Base-by-base conservation (phyloP, 352 stramenopile genomes). In the Pythium periplocum region DNA sequence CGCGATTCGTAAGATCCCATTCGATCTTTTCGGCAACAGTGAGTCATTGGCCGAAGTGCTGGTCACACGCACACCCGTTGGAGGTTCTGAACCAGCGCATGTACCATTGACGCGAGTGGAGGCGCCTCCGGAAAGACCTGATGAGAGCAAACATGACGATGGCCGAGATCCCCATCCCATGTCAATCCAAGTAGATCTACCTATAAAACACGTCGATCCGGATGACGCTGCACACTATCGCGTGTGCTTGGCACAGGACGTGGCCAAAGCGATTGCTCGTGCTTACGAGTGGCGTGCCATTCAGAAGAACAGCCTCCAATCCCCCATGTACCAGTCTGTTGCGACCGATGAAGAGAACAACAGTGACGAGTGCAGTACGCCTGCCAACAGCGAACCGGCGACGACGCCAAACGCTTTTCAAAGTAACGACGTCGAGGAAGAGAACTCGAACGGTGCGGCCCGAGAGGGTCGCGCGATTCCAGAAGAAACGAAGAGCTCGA, bases 11-110 rank as follows among this genome's bases (percentile, higher is more conserved):
- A 78, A 75, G 51, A 70, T 89, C 36, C 80, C 83, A 1, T 73
- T 86, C 45, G 80, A 91, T 47, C 60, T 63, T 9, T 57, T 71
- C 40, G 76, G 77, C 36, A 93, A 90, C 38, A 69, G 74, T 51
- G 59, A 66, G 33, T 59, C 74, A 8, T 37, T 93, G 1, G 52
- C 54, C 2, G 63, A 76, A 17, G 57, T 73, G 6, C 62, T 93
- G 8, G 61, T 79, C n/a, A 71, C 59, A 12, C 66, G 69, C 12
- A 4, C 52, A 34, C 4, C 40, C 0, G 17, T 39, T 3, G 26
- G 30, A 12, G 48, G 9, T 6, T 50, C 45, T 44, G 55, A 46
- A 3, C 42, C 35, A 32, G 30, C 47, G 1, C 47, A 12, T 2
- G 4, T 32, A n/a, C 40, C 52, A 12, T 42, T 71, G 44, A 59